Conservation (phyloP, 345 rosid genomes). For the Physaria fendleri region DNA sequence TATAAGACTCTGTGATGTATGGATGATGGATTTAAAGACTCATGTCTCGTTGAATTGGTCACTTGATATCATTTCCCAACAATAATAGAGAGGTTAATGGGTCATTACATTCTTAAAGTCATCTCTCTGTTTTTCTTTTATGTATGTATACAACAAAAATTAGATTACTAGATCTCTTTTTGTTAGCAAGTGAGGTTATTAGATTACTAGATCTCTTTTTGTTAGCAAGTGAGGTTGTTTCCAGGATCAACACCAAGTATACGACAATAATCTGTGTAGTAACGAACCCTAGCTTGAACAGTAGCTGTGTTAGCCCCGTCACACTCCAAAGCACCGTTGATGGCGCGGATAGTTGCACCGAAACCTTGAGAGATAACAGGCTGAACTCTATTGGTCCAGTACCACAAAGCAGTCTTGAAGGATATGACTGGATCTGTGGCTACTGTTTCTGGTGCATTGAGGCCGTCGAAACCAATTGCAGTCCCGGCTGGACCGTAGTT, state of each 20-base stretch:
- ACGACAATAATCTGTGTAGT: constrained; percentile 46
- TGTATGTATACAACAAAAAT: not conserved
- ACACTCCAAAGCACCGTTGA: too few relatives aligned
- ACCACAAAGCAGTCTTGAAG: constrained; percentile 70
- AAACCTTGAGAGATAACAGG: constrained; percentile 55
- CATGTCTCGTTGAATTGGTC: constrained; percentile 12
- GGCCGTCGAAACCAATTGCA: constrained; percentile 43
- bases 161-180: not conserved
- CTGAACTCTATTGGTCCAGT: constrained; percentile 51
- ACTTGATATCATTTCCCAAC: too few relatives aligned
- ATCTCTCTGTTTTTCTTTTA: not conserved
- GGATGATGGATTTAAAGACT: constrained; percentile 15
- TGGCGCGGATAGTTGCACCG: too few relatives aligned
- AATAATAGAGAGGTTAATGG: not conserved
- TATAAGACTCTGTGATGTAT: not conserved
- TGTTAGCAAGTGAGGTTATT: constrained; percentile 33
- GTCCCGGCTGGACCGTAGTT: constrained; percentile 64
- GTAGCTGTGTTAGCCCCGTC: constrained; percentile 28
- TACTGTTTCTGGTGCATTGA: constrained; percentile 54
- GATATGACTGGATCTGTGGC: constrained; percentile 47
- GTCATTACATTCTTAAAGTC: not conserved
- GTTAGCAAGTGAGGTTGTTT: constrained; percentile 51
- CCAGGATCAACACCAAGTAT: constrained; percentile 57
- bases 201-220: not conserved
- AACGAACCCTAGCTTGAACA: constrained; percentile 39